Evolutionary conservation across 2,329 filamentous ascomycete species (phyloP).

Genomic region (Hypoxylon sp.): DNA sequence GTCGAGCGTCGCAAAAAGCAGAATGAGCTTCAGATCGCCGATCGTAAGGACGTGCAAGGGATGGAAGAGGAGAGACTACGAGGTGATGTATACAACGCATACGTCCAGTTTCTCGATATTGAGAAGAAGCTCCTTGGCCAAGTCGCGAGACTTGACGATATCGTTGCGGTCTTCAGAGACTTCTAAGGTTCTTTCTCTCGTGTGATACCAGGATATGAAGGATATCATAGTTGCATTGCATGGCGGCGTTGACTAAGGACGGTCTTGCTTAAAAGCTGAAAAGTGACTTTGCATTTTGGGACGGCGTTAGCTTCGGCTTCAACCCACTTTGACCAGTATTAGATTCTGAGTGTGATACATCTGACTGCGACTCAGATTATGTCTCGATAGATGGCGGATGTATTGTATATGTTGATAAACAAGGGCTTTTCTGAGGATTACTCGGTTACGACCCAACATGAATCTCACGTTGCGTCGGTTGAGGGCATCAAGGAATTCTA

Average conservation of each 20-base stretch:
- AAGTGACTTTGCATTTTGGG: constrained; percentile 36
- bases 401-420: constrained; percentile 22
- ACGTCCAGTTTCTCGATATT: constrained; percentile 72
- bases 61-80: constrained; percentile 86
- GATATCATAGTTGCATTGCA: constrained; percentile 48
- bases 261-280: constrained; percentile 29
- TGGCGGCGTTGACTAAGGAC: constrained; percentile 50
- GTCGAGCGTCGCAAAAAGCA: constrained; percentile 80
- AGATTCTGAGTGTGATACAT: constrained; percentile 13
- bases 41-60: constrained; percentile 87
- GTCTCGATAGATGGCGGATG: constrained; percentile 19
- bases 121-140: constrained; percentile 83
- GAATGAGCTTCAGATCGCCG: constrained; percentile 83
- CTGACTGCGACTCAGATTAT: constrained; percentile 19
- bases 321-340: constrained; percentile 4
- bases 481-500: background rate
- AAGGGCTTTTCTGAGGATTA: background rate
- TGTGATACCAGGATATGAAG: constrained; percentile 38
- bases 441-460: background rate
- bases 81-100: constrained; percentile 77
- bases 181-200: constrained; percentile 63
- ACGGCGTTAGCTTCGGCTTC: constrained; percentile 29
- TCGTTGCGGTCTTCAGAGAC: constrained; percentile 87
- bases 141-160: constrained; percentile 84
- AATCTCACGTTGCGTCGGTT: constrained; percentile 3